Conservation (phyloP, 768 basidiomycete species). For the Mycena crocata region DNA sequence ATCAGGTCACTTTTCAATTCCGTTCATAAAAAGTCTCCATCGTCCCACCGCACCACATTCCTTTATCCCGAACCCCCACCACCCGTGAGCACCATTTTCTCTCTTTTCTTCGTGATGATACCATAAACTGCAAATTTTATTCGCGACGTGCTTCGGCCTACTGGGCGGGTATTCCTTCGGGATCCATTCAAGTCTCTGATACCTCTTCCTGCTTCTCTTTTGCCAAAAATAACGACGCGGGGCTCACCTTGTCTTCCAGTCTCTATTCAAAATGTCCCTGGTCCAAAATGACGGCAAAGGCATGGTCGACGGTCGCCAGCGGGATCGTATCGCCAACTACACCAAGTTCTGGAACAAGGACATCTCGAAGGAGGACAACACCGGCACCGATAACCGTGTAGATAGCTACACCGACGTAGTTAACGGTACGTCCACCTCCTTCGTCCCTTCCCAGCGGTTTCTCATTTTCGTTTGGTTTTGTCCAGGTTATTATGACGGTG, state of each 20-base stretch:
- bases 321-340: constrained; percentile 65
- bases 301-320: constrained; percentile 31
- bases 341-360: constrained; percentile 94
- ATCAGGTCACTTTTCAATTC: neutral
- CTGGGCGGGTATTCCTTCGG: constrained; percentile 72
- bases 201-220: constrained; percentile 13
- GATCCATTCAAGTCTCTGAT: constrained; percentile 90
- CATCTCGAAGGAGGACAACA: constrained; percentile 70
- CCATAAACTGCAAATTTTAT: constrained; percentile 49
- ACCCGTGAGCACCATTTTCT: constrained; percentile 44
- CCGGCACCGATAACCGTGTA: constrained; percentile 78
- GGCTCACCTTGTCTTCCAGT: constrained; percentile 1
- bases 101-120: constrained; percentile 51
- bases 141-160: constrained; percentile 69
- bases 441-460: constrained; percentile 1
- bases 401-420: constrained; percentile 93
- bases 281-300: constrained; percentile 21
- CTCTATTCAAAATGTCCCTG: constrained; percentile 44
- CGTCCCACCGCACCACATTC: constrained; percentile 19
- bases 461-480: constrained; percentile 14
- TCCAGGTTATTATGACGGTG: constrained; percentile 96
- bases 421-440: constrained; percentile 66
- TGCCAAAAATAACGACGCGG: neutral
- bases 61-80: constrained; percentile 17
- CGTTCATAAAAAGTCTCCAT: constrained; percentile 10